These are phyloP conservation scores for Magnusiomyces suaveolens DNA, from an alignment of 1,139 yeast genomes.

Conservation along the genomic window DNA sequence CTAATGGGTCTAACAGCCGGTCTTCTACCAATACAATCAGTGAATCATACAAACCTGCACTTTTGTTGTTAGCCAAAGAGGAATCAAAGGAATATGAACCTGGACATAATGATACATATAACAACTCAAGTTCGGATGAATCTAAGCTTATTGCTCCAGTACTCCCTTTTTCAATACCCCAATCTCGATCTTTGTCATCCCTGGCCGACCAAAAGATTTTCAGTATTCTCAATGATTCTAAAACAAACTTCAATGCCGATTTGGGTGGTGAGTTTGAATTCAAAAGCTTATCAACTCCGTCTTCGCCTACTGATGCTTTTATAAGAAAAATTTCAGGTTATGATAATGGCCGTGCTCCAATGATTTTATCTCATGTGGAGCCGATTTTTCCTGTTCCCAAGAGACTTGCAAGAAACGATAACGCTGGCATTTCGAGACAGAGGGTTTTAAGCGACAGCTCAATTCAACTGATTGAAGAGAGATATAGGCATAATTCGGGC, in stretches of 20 bases:
- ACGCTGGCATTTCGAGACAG: not conserved
- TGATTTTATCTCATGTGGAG: conserved; percentile 2
- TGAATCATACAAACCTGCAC: not conserved
- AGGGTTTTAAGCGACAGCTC: not conserved
- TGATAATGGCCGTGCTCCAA: not conserved
- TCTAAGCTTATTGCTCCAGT: not conserved
- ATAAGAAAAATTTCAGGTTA: not conserved
- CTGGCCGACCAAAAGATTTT: not conserved
- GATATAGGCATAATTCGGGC: not conserved
- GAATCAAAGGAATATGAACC: not conserved
- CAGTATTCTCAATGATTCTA: not conserved
- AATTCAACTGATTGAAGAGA: not conserved
- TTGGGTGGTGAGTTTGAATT: not conserved
- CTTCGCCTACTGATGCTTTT: not conserved
- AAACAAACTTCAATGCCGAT: not conserved
- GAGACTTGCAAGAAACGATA: not conserved
- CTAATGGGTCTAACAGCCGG: not conserved
- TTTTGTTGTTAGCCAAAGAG: not conserved
- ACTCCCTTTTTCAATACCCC: not conserved
- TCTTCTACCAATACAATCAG: not conserved
- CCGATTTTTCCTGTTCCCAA: conserved; percentile 1
- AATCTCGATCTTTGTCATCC: not conserved
- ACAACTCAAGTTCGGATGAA: not conserved
- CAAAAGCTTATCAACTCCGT: not conserved
- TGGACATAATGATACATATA: not conserved